phyloP scores from a whole-genome alignment of 2,329 filamentous ascomycete species.

The Botrytis byssoidea region DNA sequence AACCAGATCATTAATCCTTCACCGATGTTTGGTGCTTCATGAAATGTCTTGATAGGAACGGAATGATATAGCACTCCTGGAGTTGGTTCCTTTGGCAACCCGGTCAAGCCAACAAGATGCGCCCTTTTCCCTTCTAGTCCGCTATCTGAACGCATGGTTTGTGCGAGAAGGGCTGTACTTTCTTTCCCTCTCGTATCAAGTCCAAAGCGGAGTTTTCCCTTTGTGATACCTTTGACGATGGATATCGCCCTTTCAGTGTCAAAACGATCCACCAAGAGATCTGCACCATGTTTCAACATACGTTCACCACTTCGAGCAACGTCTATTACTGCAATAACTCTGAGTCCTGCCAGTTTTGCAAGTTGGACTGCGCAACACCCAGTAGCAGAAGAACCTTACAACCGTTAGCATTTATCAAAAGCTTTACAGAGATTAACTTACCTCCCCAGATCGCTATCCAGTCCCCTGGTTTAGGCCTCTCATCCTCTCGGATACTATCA shows the following conservation, averaged over 20 bases:
- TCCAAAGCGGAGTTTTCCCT: slow-evolving; percentile 60
- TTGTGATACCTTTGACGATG: slow-evolving; percentile 60
- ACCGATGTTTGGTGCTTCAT: slow-evolving; percentile 63
- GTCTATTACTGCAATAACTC: slow-evolving; percentile 65
- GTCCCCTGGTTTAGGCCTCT: slow-evolving; percentile 59
- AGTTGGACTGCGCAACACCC: slow-evolving; percentile 67
- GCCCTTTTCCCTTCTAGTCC: slow-evolving; percentile 35
- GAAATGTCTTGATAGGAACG: slow-evolving; percentile 75
- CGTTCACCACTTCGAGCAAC: slow-evolving; percentile 62
- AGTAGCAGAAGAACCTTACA: slow-evolving; percentile 62
- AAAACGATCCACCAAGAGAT: slow-evolving; percentile 67
- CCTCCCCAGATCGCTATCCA: slow-evolving; percentile 76
- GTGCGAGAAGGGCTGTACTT: slow-evolving; percentile 54
- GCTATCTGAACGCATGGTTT: slow-evolving; percentile 27
- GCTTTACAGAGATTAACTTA: slow-evolving; percentile 34
- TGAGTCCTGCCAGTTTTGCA: slow-evolving; percentile 63
- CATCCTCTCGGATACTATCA: slow-evolving; percentile 49
- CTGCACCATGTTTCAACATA: slow-evolving; percentile 52
- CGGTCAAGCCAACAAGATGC: slow-evolving; percentile 67
- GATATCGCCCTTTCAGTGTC: slow-evolving; percentile 63
- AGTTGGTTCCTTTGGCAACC: slow-evolving; percentile 55
- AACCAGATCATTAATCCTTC: slow-evolving; percentile 64
- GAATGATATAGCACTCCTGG: slow-evolving; percentile 34
- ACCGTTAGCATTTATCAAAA: slow-evolving; percentile 4
- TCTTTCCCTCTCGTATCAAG: slow-evolving; percentile 68